A percentile compares a stretch with the other conserved stretches of the same genome.
These are phyloP conservation scores for Isabelozyma gotoi DNA, from an alignment of 805 yeast species.

Conservation along the genomic window DNA sequence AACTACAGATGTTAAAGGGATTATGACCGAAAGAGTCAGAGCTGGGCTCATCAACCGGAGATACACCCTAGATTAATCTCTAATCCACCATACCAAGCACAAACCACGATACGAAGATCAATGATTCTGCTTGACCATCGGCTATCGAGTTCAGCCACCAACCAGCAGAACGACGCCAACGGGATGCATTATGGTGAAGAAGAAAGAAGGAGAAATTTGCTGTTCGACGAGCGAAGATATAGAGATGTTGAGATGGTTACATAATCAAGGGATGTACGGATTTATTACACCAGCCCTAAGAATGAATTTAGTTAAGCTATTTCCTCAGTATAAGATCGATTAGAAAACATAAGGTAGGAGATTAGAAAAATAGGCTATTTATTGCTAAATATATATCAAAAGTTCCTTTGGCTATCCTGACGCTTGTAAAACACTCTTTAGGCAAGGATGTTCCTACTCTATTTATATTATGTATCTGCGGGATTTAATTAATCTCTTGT, in stretches of 20 bases:
- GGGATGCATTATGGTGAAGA: neutral
- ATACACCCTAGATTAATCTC: conserved; percentile 38
- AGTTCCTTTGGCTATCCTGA: too few relatives aligned
- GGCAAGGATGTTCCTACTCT: too few relatives aligned
- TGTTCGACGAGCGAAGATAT: neutral
- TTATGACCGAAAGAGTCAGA: conserved; percentile 52
- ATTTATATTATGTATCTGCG: too few relatives aligned
- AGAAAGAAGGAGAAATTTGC: neutral
- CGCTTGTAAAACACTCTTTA: too few relatives aligned
- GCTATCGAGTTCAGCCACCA: neutral
- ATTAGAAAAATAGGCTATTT: too few relatives aligned
- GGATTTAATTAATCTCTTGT: too few relatives aligned
- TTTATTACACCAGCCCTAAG: too few relatives aligned
- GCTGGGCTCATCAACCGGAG: conserved; percentile 49
- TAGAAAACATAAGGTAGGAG: too few relatives aligned
- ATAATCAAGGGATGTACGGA: neutral
- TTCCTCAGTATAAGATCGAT: too few relatives aligned
- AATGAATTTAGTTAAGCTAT: too few relatives aligned
- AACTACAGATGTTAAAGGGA: conserved; percentile 38
- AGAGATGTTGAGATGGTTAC: too few relatives aligned
- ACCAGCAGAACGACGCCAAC: neutral
- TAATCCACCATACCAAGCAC: neutral
- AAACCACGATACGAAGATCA: neutral
- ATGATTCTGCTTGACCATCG: neutral
- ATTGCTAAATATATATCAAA: too few relatives aligned